Percentiles rank a stretch among this genome's conserved stretches.
Evolutionary conservation across 2,329 filamentous ascomycete genomes (phyloP).

Genomic region (Alternaria sp.): DNA sequence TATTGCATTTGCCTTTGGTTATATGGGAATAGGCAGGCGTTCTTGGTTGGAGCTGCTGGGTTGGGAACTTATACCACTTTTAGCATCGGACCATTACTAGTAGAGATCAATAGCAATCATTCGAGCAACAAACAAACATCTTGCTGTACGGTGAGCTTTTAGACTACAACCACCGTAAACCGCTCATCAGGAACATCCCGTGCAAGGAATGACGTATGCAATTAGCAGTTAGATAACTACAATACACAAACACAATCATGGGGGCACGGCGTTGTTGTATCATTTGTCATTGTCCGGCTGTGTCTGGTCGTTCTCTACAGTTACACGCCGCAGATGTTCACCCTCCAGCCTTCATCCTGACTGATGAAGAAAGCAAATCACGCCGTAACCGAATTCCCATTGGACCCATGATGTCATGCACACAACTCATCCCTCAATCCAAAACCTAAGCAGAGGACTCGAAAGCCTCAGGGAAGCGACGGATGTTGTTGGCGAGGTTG

Average conservation of each 20-base stretch:
- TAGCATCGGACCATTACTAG: conserved; percentile 2
- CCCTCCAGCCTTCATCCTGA: conserved; percentile 41
- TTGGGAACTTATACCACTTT: conserved; percentile 3
- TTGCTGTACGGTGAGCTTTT: background rate
- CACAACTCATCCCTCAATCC: conserved; percentile 25
- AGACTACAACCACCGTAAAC: background rate
- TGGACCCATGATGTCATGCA: conserved; percentile 40
- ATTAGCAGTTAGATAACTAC: background rate
- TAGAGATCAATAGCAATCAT: background rate
- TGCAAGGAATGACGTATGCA: background rate
- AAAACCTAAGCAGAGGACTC: conserved; percentile 46
- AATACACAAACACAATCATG: background rate
- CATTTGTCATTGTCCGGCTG: conserved; percentile 44
- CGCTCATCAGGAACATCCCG: background rate
- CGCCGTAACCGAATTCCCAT: conserved; percentile 48
- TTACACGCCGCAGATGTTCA: conserved; percentile 27
- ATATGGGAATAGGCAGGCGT: conserved; percentile 1
- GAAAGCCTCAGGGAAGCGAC: conserved; percentile 94
- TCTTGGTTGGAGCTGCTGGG: background rate
- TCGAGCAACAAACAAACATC: background rate
- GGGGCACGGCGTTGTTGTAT: conserved; percentile 21
- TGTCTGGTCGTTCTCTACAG: conserved; percentile 39
- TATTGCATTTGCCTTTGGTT: conserved; percentile 7
- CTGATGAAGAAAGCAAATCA: conserved; percentile 44
- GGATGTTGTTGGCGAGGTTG: conserved; percentile 82